Base-by-base conservation (phyloP, 306 rosid genomes). In the Begonia fuchsioides region DNA sequence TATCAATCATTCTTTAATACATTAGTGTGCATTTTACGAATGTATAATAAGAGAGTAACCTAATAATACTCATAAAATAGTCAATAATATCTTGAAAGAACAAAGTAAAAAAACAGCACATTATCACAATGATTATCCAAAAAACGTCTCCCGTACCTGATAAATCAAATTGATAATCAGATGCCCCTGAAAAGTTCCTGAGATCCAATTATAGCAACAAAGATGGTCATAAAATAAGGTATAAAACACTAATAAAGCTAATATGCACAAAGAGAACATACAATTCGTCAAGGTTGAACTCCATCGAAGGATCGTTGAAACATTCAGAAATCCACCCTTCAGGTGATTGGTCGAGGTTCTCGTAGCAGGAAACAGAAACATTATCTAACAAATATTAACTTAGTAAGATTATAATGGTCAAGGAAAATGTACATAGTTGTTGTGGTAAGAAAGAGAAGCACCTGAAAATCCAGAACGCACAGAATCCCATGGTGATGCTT, bases 291-390 rank as follows among this genome's bases (percentile, higher is more conserved):
- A 83, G 70, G 64, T 70, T 74, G 53, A 77, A 61, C 59, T 69
- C 65, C 83, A 81, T 81, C 32, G 72, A 75, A 17, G 76, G 45
- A 58, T 83, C 93, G 50, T 64, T 81, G 1, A 88, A 73, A 76
- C 82, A 83, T 38, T 81, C 83, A 20, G 81, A 72, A 57, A 88
- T 76, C 96, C 96, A 88, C 52, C 51, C 74, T 56, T 78, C 90
- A 35, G 86, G 59, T 59, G 95, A 72, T 26, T 54, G 72, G 59
- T 72, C 84, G 50, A 81, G 53, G 40, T 68, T 72, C 56, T 78
- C 95, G 53, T 53, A 71, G 57, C 67, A 57, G 43, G 72, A 74
- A 49, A 65, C 64, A 43, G 83, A 68, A 15, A 56, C 52, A 61
- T 62, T 74, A 49, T 76, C 93, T 88, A 60, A 54, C 52, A 57